A percentile compares a stretch with the other conserved stretches of the same genome.
phyloP scores from a whole-genome alignment of 2,329 filamentous ascomycete genomes.

The Trichoderma sp. region DNA sequence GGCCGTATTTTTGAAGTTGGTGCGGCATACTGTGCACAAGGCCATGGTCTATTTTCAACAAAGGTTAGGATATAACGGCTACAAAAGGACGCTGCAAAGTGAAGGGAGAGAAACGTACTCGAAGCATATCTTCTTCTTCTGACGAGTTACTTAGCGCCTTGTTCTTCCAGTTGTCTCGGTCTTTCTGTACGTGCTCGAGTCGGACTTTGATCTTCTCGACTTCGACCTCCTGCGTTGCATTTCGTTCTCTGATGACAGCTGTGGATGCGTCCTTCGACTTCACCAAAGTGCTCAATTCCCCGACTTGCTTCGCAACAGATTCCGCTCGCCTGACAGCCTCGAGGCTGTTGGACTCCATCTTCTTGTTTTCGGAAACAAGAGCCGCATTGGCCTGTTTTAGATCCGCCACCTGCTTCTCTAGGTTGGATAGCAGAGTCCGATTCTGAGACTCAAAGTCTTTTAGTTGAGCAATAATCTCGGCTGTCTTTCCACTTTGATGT shows the following conservation, averaged over 20 bases:
- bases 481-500: constrained; percentile 84
- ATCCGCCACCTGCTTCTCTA: constrained; percentile 90
- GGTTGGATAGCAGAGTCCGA: constrained; percentile 73
- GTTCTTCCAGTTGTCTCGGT: constrained; percentile 81
- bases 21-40: constrained; percentile 89
- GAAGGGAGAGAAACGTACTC: constrained; percentile 64
- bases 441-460: constrained; percentile 87
- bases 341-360: constrained; percentile 70
- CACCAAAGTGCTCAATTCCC: constrained; percentile 74
- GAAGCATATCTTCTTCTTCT: constrained; percentile 80
- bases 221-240: constrained; percentile 70
- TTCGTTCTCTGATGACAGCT: constrained; percentile 57
- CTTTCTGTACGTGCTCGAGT: constrained; percentile 78
- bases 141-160: constrained; percentile 81
- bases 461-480: constrained; percentile 88
- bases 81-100: background rate
- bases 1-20: constrained; percentile 90
- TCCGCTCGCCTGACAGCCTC: constrained; percentile 74
- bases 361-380: constrained; percentile 72
- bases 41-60: constrained; percentile 42
- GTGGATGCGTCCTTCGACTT: constrained; percentile 72
- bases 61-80: constrained; percentile 33
- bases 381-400: constrained; percentile 77
- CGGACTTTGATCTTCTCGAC: constrained; percentile 78
- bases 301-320: constrained; percentile 72